Percentiles rank a stretch among this genome's conserved stretches.
These are phyloP conservation scores for Colletotrichum lupini DNA, from an alignment of 2,329 filamentous ascomycete genomes.

Conservation along the genomic window DNA sequence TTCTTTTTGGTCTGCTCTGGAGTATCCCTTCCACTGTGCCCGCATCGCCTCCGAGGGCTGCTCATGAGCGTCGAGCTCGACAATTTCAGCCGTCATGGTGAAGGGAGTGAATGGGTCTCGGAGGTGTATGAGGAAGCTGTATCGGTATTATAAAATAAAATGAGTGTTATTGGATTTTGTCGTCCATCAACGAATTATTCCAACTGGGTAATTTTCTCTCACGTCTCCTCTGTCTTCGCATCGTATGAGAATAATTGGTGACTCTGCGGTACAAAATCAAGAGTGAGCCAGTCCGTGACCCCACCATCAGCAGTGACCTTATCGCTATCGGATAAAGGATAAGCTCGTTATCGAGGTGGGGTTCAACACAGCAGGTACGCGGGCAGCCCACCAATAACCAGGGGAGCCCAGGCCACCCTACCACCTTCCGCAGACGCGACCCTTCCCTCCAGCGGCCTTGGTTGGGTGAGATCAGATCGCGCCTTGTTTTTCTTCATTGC, in stretches of 20 bases:
- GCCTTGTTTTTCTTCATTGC: conserved; percentile 37
- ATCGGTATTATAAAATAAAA: too few relatives aligned
- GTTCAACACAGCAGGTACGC: not conserved
- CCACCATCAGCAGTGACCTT: conserved; percentile 23
- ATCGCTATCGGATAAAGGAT: conserved; percentile 22
- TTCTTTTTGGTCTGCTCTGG: conserved; percentile 65
- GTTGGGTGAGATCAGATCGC: conserved; percentile 36
- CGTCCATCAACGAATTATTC: not conserved
- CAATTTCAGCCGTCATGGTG: conserved; percentile 55
- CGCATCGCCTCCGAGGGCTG: conserved; percentile 79
- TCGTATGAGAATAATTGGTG: conserved; percentile 17
- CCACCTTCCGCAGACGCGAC: conserved; percentile 19
- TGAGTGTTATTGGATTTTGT: not conserved
- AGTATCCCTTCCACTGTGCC: conserved; percentile 79
- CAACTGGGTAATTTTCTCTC: not conserved
- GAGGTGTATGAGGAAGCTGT: not conserved
- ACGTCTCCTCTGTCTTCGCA: not conserved
- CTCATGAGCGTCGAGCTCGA: conserved; percentile 78
- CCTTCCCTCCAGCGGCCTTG: conserved; percentile 22
- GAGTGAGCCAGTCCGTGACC: conserved; percentile 20
- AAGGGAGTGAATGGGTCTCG: not conserved
- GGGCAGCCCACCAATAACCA: conserved; percentile 1
- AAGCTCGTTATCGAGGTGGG: conserved; percentile 21
- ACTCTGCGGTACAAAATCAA: conserved; percentile 22
- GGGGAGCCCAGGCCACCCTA: conserved; percentile 28